Base-by-base conservation (phyloP, 805 yeast genomes). In the Ogataea methanolica region DNA sequence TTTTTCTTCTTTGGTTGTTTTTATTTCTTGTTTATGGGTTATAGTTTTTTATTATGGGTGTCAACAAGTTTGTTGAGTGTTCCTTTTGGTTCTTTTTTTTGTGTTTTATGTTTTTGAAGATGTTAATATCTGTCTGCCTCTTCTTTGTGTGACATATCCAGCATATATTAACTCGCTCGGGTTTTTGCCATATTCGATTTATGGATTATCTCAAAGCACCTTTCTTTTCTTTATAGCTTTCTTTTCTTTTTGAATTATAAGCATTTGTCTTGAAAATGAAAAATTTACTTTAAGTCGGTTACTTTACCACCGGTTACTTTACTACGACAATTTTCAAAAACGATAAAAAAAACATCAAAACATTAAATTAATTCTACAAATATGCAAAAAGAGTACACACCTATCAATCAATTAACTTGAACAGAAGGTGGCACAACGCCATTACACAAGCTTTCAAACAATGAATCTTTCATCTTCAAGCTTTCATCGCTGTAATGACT, bases 401-500 rank as follows among this genome's bases (percentile, higher is more conserved):
- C 19, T 17, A 33, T 15, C 12, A 38, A 29, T 44, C 36, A 52
- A 16, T 50, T 50, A 34, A 54, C 56, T 39, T 46, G 36, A 21
- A 60, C 43, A 5, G 42, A 17, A 16, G 36, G 46, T 31, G 63
- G 60, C 36, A 54, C 43, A 33, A 50, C 41, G 22, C 56, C 60
- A 38, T 47, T 47, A 52, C 75, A 73, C 44, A 75, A 55, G 44
- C 61, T 66, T 53, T 78, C 83, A 57, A 78, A 78, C 53, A 77
- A 57, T 5, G 79, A 65, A 22, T 73, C 73, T 54, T 70, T 76
- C 17, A 71, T 76, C 23, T 51, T 43, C 36, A 58, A 46, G 21
- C 43, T 48, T 26, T 66, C 68, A 35, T 69, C 69, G 22, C 68
- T 70, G 38, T 74, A 66, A 39, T 73, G 68, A 5, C 82, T 77